Base-by-base conservation (phyloP, 106 monocot genomes). In the Dioscorea alata region DNA sequence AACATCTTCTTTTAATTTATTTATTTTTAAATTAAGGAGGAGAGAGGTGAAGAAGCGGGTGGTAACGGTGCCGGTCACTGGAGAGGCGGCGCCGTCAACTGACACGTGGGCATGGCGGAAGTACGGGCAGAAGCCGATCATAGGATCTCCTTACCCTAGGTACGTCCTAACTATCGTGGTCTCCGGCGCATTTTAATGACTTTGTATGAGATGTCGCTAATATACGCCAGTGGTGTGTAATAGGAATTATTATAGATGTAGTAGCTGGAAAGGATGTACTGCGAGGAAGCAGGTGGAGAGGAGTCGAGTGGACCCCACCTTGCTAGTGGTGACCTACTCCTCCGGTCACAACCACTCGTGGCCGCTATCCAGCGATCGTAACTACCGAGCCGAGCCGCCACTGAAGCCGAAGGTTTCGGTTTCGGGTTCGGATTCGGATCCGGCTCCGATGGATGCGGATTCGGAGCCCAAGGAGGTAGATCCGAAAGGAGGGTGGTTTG, bases 111-210 rank as follows among this genome's bases (percentile, higher is more conserved):
- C 89, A 0, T 90, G 89, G 89, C 50, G 89, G 21, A 90, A 90
- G 83, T 90, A 90, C 70, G 89, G 89, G 14, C 89, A 90, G 83
- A 90, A 90, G 71, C 89, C 89, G 2, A 90, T 90, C 69, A 90
- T 86, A 66, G 89, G 89, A 16, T 90, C 89, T 12, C 89, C 89
- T 17, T 90, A 90, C 59, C 89, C 89, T 0, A 80, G 89, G 89
- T 90, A 71, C 5, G 17, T 10, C 5, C 10, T 42, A 42, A 42
- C 10, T 42, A 42, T 42, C 42, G 42, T 42, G 35, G 8, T 18
- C 18, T 8, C 1, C 60, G 2, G 23, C n/a, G 8, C 23, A 21
- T 1, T 4, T 6, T 60, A 23, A 2, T 10, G 42, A 42, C 4
- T 10, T 42, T 0, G 0, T 42, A 10, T 10, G 6, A 42, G 42